A percentile compares a stretch with the other conserved stretches of the same genome.
Conservation (phyloP, 2,329 filamentous ascomycete species). For the Rugonectria rugulosa region DNA sequence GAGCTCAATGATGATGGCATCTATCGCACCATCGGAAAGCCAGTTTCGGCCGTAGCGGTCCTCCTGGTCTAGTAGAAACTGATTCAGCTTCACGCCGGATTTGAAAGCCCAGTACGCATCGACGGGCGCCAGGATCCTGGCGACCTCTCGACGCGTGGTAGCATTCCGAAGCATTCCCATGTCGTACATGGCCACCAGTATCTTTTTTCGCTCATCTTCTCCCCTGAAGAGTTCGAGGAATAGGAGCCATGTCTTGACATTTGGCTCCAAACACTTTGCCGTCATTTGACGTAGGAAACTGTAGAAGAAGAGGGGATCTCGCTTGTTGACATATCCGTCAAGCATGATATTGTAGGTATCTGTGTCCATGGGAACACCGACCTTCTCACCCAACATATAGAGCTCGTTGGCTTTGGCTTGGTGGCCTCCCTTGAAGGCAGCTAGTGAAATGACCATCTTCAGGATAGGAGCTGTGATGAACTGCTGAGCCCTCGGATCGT, state of each 20-base stretch:
- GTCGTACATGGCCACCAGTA: constrained; percentile 56
- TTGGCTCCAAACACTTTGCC: constrained; percentile 47
- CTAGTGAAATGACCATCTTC: constrained; percentile 54
- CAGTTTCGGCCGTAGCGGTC: constrained; percentile 56
- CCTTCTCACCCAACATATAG: constrained; percentile 46
- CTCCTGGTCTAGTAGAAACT: constrained; percentile 51
- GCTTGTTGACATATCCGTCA: constrained; percentile 47
- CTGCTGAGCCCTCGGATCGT: constrained; percentile 42
- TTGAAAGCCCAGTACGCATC: constrained; percentile 54
- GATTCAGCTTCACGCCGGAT: constrained; percentile 42
- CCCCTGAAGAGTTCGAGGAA: constrained; percentile 64
- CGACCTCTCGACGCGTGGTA: constrained; percentile 47
- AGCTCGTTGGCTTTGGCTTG: constrained; percentile 45
- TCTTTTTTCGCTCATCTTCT: constrained; percentile 59
- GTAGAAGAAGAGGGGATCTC: constrained; percentile 52
- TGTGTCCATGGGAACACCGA: constrained; percentile 53
- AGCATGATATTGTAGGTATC: constrained; percentile 59
- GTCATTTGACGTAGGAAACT: constrained; percentile 51
- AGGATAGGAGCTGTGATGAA: constrained; percentile 50
- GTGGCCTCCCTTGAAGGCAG: constrained; percentile 47
- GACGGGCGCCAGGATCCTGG: constrained; percentile 51
- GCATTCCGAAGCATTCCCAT: constrained; percentile 52
- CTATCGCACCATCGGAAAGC: constrained; percentile 48
- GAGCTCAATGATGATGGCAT: constrained; percentile 52
- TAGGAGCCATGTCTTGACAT: constrained; percentile 56